phyloP scores from a whole-genome alignment of 345 rosid species.

The Eucalyptus guilfoylei region DNA sequence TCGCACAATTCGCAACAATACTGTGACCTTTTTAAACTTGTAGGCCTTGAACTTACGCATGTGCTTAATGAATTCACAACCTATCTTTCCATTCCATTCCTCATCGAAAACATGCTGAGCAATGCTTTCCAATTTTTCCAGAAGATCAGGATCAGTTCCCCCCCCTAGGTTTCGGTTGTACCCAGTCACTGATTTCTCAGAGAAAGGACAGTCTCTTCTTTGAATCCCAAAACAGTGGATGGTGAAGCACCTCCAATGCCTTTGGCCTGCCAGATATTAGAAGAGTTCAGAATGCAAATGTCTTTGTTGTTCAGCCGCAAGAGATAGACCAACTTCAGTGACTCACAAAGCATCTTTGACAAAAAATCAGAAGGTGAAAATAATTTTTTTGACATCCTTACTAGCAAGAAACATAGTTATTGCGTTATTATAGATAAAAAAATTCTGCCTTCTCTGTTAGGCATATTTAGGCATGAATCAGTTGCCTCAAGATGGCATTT shows the following conservation, averaged over 20 bases:
- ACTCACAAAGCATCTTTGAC: not conserved
- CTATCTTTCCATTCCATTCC: slow-evolving; percentile 86
- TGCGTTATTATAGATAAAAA: no score
- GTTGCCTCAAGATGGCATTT: not conserved
- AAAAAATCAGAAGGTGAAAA: not conserved
- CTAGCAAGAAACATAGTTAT: no score
- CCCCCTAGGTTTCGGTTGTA: slow-evolving; percentile 67
- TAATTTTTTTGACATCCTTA: no score
- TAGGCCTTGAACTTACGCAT: slow-evolving; percentile 71
- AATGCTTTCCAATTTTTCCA: slow-evolving; percentile 51
- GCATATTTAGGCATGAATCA: not conserved
- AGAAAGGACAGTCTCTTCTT: slow-evolving; percentile 76
- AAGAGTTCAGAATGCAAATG: not conserved
- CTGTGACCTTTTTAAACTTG: slow-evolving; percentile 61
- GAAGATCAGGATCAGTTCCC: slow-evolving; percentile 26
- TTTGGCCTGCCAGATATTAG: slow-evolving; percentile 36
- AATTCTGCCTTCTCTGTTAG: not conserved
- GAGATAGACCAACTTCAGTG: not conserved
- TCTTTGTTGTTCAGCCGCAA: not conserved
- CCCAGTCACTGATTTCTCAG: slow-evolving; percentile 78
- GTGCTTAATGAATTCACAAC: slow-evolving; percentile 44
- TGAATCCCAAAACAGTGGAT: slow-evolving; percentile 86
- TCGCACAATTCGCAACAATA: slow-evolving; percentile 68
- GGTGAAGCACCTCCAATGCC: slow-evolving; percentile 60
- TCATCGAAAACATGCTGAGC: slow-evolving; percentile 65